phyloP scores from a whole-genome alignment of 352 stramenopile species.

The Globisporangium parvum region DNA sequence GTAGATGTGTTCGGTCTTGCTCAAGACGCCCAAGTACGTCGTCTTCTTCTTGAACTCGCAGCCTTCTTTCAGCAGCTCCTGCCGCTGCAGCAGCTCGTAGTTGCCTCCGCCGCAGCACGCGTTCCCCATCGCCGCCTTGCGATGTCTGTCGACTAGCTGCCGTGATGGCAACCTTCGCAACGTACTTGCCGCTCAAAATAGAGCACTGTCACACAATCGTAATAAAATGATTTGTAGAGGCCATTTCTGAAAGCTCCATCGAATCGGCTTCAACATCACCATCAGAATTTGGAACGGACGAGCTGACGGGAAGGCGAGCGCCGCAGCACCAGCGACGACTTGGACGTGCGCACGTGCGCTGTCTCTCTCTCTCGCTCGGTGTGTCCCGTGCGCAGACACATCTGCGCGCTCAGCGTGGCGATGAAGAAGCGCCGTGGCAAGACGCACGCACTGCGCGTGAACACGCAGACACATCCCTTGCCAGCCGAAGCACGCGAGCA shows the following conservation, averaged over 20 bases:
- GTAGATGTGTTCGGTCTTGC: slow-evolving; percentile 46
- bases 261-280: too few species aligned
- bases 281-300: too few species aligned
- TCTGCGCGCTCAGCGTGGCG: not conserved
- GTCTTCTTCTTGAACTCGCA: slow-evolving; percentile 63
- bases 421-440: slow-evolving; percentile 8
- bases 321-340: too few species aligned
- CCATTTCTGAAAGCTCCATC: too few species aligned
- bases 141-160: too few species aligned
- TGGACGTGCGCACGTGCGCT: too few species aligned
- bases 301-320: too few species aligned
- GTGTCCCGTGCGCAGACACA: too few species aligned
- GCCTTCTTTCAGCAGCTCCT: slow-evolving; percentile 59
- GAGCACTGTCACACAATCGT: too few species aligned
- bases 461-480: not conserved
- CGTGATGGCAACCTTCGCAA: not conserved
- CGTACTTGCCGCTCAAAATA: not conserved
- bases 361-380: too few species aligned
- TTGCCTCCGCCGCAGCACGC: slow-evolving; percentile 45
- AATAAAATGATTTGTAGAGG: too few species aligned
- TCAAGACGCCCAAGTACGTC: slow-evolving; percentile 60
- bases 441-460: slow-evolving; percentile 4
- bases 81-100: slow-evolving; percentile 55
- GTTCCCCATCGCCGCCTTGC: slow-evolving; percentile 80
- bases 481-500: not conserved